Conservation (phyloP, 768 basidiomycete genomes). For the Tylopilus felleus region DNA sequence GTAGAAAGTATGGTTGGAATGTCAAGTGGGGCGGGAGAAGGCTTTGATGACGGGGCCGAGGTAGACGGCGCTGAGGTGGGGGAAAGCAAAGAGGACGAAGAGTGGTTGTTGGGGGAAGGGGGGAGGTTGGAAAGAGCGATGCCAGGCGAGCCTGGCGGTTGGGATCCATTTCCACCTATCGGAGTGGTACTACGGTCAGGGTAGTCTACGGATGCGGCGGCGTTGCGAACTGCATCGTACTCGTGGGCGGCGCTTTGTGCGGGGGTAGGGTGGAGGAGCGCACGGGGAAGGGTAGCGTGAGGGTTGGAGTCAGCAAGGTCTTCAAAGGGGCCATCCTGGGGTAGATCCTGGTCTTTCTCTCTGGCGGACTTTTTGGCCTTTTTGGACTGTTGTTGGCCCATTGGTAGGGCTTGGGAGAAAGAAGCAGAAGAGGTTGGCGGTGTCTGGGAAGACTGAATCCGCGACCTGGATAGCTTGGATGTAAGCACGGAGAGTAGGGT, state of each 20-base stretch:
- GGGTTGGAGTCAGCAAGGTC: constrained; percentile 35
- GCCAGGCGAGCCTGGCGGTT: constrained; percentile 29
- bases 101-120: constrained; percentile 37
- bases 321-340: constrained; percentile 41
- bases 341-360: constrained; percentile 61
- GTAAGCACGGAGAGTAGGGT: constrained; percentile 75
- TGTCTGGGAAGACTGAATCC: constrained; percentile 72
- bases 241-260: constrained; percentile 39
- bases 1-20: constrained; percentile 86
- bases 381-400: constrained; percentile 86
- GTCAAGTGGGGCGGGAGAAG: constrained; percentile 61
- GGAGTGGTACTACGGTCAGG: constrained; percentile 32
- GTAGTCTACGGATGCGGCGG: constrained; percentile 32
- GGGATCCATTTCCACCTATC: constrained; percentile 41
- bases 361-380: constrained; percentile 69
- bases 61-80: constrained; percentile 8
- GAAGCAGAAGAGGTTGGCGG: constrained; percentile 49
- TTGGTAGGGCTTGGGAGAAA: constrained; percentile 43
- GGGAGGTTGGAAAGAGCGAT: constrained; percentile 37
- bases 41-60: constrained; percentile 30
- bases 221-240: constrained; percentile 33
- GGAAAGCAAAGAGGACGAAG: constrained; percentile 38
- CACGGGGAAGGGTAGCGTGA: constrained; percentile 44
- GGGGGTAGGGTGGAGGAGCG: constrained; percentile 39
- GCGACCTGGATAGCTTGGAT: constrained; percentile 63